These are phyloP conservation scores for Saxophila tyrrhenica DNA, from an alignment of 495 filamentous ascomycete species.

Conservation along the genomic window DNA sequence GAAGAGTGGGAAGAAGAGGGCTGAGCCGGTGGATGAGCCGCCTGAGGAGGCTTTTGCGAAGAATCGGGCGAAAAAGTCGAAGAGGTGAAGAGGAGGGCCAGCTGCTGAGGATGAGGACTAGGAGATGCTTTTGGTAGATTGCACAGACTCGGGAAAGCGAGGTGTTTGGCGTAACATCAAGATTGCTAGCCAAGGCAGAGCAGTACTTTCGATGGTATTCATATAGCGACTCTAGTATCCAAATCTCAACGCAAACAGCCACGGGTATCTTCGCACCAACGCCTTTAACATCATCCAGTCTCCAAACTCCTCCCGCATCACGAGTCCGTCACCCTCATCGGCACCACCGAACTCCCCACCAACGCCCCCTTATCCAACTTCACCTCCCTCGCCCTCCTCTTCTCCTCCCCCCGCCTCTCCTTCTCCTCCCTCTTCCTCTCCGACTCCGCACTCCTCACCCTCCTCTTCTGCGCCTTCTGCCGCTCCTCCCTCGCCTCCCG, in stretches of 20 bases:
- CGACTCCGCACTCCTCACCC: neutral
- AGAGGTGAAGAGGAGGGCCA: neutral
- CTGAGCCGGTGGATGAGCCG: conserved; percentile 35
- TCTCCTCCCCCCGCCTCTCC: neutral
- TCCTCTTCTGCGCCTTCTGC: neutral
- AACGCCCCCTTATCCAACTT: neutral
- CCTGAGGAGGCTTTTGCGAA: conserved; percentile 59
- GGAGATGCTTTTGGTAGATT: neutral
- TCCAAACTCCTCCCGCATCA: neutral
- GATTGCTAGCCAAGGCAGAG: neutral
- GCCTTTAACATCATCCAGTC: neutral
- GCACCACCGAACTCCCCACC: neutral
- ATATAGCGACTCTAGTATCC: no score
- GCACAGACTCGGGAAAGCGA: neutral
- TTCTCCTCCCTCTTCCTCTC: neutral
- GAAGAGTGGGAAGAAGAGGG: conserved; percentile 39
- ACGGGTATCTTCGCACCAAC: neutral
- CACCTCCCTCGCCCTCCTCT: neutral
- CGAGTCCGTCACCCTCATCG: neutral
- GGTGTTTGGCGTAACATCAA: neutral
- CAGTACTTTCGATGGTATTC: neutral
- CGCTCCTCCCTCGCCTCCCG: neutral
- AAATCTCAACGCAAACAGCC: neutral
- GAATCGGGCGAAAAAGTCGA: conserved; percentile 21
- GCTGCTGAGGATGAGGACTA: neutral